phyloP scores from a whole-genome alignment of 2,329 filamentous ascomycete genomes.

The Fusarium zealandicum region DNA sequence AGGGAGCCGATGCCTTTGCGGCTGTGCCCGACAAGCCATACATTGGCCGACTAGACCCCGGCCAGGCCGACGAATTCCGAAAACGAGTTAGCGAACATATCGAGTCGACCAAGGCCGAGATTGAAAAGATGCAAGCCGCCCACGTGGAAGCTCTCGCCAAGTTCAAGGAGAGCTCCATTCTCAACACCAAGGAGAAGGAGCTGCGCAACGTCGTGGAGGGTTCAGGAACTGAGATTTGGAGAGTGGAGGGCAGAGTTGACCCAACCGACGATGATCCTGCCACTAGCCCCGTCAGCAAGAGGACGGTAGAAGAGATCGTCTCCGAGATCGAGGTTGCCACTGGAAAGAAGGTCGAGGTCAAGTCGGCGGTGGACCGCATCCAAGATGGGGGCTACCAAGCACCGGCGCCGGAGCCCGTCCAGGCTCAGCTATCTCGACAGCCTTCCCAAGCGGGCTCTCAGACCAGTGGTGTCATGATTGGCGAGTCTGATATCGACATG shows the following conservation, averaged over 20 bases:
- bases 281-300: slow-evolving; percentile 50
- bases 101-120: slow-evolving; percentile 77
- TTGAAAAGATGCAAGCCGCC: slow-evolving; percentile 81
- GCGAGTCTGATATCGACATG: slow-evolving; percentile 71
- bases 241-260: slow-evolving; percentile 65
- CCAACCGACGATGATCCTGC: slow-evolving; percentile 57
- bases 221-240: slow-evolving; percentile 66
- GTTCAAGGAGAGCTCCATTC: slow-evolving; percentile 72
- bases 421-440: slow-evolving; percentile 58
- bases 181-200: slow-evolving; percentile 78
- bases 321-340: slow-evolving; percentile 75
- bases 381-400: slow-evolving; percentile 81
- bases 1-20: slow-evolving; percentile 56
- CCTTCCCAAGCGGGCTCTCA: slow-evolving; percentile 64
- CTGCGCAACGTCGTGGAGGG: slow-evolving; percentile 72
- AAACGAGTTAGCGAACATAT: slow-evolving; percentile 78
- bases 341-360: slow-evolving; percentile 70
- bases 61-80: slow-evolving; percentile 84
- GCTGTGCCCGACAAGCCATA: slow-evolving; percentile 64
- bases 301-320: slow-evolving; percentile 75
- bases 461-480: slow-evolving; percentile 61
- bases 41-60: slow-evolving; percentile 69
- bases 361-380: slow-evolving; percentile 72
- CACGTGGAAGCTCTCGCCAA: slow-evolving; percentile 79
- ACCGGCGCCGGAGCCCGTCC: slow-evolving; percentile 55